Base-by-base conservation (phyloP, 176 grass and related monocot genomes). In the Cenchrus purpureus region DNA sequence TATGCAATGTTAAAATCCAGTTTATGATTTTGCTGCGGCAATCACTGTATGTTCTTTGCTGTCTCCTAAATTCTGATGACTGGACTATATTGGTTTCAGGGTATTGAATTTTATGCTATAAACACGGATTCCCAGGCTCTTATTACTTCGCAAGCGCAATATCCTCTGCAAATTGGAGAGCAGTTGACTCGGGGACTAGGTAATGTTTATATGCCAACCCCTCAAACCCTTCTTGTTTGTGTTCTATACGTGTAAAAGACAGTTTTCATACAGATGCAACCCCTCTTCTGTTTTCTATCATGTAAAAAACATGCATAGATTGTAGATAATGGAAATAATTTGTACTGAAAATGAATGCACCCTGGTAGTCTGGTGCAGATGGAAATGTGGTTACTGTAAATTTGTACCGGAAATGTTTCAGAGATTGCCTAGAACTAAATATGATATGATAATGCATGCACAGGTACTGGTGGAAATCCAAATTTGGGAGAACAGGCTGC, bases 81-180 rank as follows among this genome's bases (percentile, higher is more conserved):
- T 46, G 73, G 14, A 76, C n/a, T 83, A 9, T 79, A 61, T 9
- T 9, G 77, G 89, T 94, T 88, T 69, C 84, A 99, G 97, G 97
- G 97, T 55, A 86, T 99, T 49, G 94, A 99, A 10, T 99, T 99
- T 54, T 94, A 94, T 68, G 90, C 91, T 61, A 94, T 99, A 84
- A 99, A 99, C 64, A 99, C 97, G 0, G 90, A 99, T 88, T 96
- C 94, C 6, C 97, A 99, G 81, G 97, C 97, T 14, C 88, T 99
- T 15, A 71, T 99, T 22, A 91, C 88, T 85, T 96, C 97, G 0
- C 90, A 92, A 68, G 97, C 94, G 0, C 89, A 94, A 55, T 81
- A 96, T 84, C 97, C 94, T 4, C 67, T 99, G 17, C 97, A 99
- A 92, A 99, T 99, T 50, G 93, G 97, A 78, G 94, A 96, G n/a